Evolutionary conservation across 2,329 filamentous ascomycete genomes (phyloP), one percentile per base, ranked within the genome.

Genomic region (Scytalidium sp.): DNA sequence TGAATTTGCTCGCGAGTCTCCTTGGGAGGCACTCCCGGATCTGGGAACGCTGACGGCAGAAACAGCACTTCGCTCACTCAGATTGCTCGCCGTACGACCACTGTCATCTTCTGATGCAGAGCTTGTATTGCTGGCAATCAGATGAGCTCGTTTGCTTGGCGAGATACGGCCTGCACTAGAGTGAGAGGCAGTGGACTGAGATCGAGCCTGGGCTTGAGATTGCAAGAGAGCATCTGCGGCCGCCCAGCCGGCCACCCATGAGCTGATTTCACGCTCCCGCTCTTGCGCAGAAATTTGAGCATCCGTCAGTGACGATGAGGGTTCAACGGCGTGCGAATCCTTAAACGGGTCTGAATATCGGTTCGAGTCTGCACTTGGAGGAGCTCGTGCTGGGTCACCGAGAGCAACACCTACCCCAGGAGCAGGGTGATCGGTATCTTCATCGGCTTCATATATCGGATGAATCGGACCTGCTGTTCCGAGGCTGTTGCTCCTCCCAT

Each of bases 371-470:
- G 48, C 21, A 39, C 39, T 41, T 3, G 47, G 46, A n/a, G 49
- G 41, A n/a, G 47, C 41, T 36, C 13, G 13, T 19, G 41, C 43
- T 2, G 56, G 56, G 19, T 56, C 55, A 5, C 56, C 56, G 25
- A 60, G 41, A 3, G 56, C 59, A 29, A 62, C 19, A 4, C 60
- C 58, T 7, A 61, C 56, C 17, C 45, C 53, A 42, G 45, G 50
- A 5, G 51, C 46, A 9, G 45, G 47, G 32, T 55, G 49, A 21
- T 59, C 60, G 21, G 54, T 44, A 1, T 71, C 70, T 50, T 81
- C 78, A 45, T 83, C 78, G 54, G 84, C 82, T 51, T 85, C 82
- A 11, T 83, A 81, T 42, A 86, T 86, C 0, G 81, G 79, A 60
- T 84, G 81, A 21, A 85, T 85, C 20, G 73, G 69, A 3, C 76